Evolutionary conservation across 768 basidiomycete species (phyloP).

Genomic region (Phylloporus sp.): DNA sequence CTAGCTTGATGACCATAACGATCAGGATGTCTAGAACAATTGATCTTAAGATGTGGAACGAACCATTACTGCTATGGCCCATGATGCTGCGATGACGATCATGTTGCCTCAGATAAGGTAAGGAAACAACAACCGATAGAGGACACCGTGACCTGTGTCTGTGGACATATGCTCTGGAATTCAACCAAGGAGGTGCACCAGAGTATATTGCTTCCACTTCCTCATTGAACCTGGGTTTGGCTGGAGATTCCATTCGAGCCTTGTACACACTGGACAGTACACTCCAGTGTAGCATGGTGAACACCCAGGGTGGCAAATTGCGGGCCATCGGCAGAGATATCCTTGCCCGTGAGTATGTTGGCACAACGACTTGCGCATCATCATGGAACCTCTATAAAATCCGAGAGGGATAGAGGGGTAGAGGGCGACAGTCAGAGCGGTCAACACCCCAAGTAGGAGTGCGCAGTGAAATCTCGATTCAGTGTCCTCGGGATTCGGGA

Average conservation of each 20-base stretch:
- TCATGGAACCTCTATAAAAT: too few species aligned
- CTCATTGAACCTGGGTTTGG: too few species aligned
- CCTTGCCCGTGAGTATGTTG: not conserved
- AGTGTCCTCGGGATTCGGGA: constrained; percentile 2
- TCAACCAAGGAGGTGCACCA: constrained; percentile 5
- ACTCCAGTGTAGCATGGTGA: too few species aligned
- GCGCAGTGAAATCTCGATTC: not conserved
- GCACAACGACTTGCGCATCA: not conserved
- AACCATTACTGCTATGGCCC: not conserved
- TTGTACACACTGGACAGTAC: too few species aligned
- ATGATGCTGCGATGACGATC: not conserved
- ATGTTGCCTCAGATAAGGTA: constrained; percentile 1
- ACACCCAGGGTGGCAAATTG: too few species aligned
- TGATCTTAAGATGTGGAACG: not conserved
- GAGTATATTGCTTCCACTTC: too few species aligned
- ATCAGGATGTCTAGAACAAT: not conserved
- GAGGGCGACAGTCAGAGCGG: not conserved
- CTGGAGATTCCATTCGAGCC: too few species aligned
- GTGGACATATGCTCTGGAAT: constrained; percentile 1
- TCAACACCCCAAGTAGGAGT: not conserved
- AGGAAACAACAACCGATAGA: not conserved
- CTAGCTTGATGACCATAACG: not conserved
- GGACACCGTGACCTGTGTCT: not conserved
- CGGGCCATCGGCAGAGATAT: too few species aligned
- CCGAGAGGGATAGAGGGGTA: too few species aligned